phyloP scores from a whole-genome alignment of 2,329 filamentous ascomycete genomes.

The Aspergillus phoenicis region DNA sequence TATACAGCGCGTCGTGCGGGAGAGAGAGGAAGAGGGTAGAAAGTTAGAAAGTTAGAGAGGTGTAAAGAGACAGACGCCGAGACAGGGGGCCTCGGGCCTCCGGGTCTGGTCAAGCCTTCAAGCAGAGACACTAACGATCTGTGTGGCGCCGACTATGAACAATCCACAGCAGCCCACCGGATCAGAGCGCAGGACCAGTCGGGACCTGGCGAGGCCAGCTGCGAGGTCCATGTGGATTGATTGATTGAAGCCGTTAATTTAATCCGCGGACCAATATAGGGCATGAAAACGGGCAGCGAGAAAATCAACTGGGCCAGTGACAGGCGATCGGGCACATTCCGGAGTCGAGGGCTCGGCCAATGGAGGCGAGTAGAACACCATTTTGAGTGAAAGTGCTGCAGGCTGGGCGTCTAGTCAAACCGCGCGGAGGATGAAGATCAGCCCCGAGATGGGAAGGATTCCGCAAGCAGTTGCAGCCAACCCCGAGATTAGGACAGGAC shows the following conservation, averaged over 20 bases:
- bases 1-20: background rate
- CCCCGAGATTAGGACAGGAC: background rate
- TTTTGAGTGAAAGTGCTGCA: too few species aligned
- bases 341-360: too few species aligned
- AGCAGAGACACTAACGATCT: slow-evolving; percentile 4
- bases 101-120: slow-evolving; percentile 5
- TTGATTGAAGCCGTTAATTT: too few species aligned
- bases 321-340: background rate
- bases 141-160: slow-evolving; percentile 24
- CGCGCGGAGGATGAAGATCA: background rate
- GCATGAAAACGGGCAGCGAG: background rate
- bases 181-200: slow-evolving; percentile 20
- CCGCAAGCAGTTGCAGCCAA: background rate
- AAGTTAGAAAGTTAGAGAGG: background rate
- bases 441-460: background rate
- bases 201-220: background rate
- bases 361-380: too few species aligned
- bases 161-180: slow-evolving; percentile 26
- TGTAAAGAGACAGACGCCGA: too few species aligned
- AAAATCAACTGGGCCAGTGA: background rate
- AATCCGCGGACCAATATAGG: background rate
- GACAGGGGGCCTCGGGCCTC: too few species aligned
- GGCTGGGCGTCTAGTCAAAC: too few species aligned
- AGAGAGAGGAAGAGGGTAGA: background rate
- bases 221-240: background rate